phyloP scores from a whole-genome alignment of 768 basidiomycete genomes.

The Boletus barrowsii region DNA sequence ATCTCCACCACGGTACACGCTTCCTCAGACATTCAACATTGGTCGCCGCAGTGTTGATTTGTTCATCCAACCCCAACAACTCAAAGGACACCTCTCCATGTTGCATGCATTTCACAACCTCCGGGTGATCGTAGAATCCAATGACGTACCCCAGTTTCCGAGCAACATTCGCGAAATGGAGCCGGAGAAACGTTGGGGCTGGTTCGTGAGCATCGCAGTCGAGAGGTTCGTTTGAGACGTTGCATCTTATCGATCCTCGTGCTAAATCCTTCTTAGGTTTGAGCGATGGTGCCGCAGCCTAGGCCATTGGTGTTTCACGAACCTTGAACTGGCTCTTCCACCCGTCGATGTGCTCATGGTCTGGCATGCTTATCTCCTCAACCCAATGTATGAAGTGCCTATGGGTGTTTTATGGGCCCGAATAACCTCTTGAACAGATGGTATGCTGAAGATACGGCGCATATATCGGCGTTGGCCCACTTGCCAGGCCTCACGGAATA shows the following conservation, averaged over 20 bases:
- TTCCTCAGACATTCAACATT: conserved; percentile 17
- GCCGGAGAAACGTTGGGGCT: conserved; percentile 33
- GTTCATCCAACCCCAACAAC: conserved; percentile 24
- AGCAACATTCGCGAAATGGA: conserved; percentile 10
- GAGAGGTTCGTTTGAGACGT: conserved; percentile 26
- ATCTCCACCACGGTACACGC: conserved; percentile 5
- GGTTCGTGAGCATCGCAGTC: conserved; percentile 39
- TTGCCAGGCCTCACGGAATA: conserved; percentile 4
- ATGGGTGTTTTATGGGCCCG: background rate
- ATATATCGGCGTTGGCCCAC: background rate
- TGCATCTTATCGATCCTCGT: background rate
- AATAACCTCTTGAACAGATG: conserved; percentile 10
- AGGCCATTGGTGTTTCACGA: background rate
- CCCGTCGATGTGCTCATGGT: conserved; percentile 41
- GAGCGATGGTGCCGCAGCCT: conserved; percentile 31
- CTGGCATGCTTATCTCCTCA: conserved; percentile 40
- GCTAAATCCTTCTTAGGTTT: conserved; percentile 24
- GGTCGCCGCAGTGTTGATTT: background rate
- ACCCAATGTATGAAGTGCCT: conserved; percentile 28
- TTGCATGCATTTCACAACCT: conserved; percentile 29
- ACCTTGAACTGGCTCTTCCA: conserved; percentile 20
- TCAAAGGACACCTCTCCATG: conserved; percentile 31
- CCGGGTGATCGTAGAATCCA: conserved; percentile 19
- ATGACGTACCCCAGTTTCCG: conserved; percentile 12
- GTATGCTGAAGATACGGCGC: conserved; percentile 23